These are phyloP conservation scores for Bifiguratus adelaidae DNA, from an alignment of 192 early-diverging fungal genomes.

Conservation along the genomic window DNA sequence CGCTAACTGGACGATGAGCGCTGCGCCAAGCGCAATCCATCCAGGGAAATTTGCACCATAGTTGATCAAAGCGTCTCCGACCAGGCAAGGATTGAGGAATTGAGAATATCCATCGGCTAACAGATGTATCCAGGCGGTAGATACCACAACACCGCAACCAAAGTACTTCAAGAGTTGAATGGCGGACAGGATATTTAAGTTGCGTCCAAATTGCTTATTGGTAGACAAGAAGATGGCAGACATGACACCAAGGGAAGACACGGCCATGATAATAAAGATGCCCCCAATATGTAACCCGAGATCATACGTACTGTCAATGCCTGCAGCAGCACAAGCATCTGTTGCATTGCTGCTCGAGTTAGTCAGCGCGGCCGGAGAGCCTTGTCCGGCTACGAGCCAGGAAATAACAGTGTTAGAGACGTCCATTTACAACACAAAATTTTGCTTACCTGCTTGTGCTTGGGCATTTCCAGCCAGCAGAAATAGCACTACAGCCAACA, in stretches of 20 bases:
- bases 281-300: slow-evolving; percentile 13
- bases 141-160: slow-evolving; percentile 58
- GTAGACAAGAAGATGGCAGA: slow-evolving; percentile 1
- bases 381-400: neutral
- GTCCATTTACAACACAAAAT: neutral
- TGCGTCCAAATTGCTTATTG: neutral
- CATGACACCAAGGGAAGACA: slow-evolving; percentile 13
- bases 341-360: too few relatives aligned
- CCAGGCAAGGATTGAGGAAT: slow-evolving; percentile 21
- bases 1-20: slow-evolving; percentile 3
- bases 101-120: slow-evolving; percentile 31
- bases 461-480: neutral
- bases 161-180: slow-evolving; percentile 22
- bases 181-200: neutral
- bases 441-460: slow-evolving; percentile 2
- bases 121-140: slow-evolving; percentile 69
- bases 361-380: neutral
- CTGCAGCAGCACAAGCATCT: neutral
- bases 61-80: neutral
- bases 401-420: neutral
- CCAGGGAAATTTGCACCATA: slow-evolving; percentile 7
- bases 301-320: slow-evolving; percentile 10
- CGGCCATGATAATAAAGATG: slow-evolving; percentile 19
- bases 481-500: neutral
- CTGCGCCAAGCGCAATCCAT: slow-evolving; percentile 4